Evolutionary conservation across 768 basidiomycete genomes (phyloP), one percentile per base, ranked within the genome.

Genomic region (Termitomyces sp.): DNA sequence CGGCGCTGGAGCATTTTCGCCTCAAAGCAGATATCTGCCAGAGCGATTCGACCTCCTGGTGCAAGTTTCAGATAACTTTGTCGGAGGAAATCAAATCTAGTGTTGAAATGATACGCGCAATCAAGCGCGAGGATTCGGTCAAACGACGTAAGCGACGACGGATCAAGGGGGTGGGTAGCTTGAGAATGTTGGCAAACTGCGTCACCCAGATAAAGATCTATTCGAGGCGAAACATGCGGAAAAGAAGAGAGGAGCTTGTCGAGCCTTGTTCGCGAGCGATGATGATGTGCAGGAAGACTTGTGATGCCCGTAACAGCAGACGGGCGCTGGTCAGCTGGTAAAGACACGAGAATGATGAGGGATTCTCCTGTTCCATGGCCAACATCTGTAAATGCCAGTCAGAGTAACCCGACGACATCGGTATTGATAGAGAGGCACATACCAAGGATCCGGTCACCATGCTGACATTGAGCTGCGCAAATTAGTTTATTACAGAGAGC

Each of bases 361-460:
- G 86, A 88, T 69, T 87, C 86, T 44, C 87, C 87, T 26, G 79
- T 84, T 43, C 85, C 87, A 63, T 85, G 79, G 14, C 86, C 87
- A 20, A 87, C 83, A 66, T 89, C 86, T 87, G 58, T 22, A 32
- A 30, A 48, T 20, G 58, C 38, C 40, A 43, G 43, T 57, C 11
- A 57, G 32, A 8, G n/a, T n/a, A 32, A 18, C 13, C 30, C 22
- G 43, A 48, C 30, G 58, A n/a, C 6, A 24, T 41, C 14, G n/a
- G 33, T 16, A 13, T 5, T 24, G 35, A 20, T 41, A 56, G 48
- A 54, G 44, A 9, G 35, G 40, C 26, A 33, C 70, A 33, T 63
- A 85, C 86, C 86, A 52, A 88, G 68, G 7, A 87, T 74, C n/a
- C 68, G 71, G 24, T 76, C 81, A 9, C 74, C 74, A 16, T 67